Percentiles rank a stretch among this genome's conserved stretches.
These are phyloP conservation scores for Globisporangium radiosum DNA, from an alignment of 352 stramenopile genomes.

Conservation along the genomic window DNA sequence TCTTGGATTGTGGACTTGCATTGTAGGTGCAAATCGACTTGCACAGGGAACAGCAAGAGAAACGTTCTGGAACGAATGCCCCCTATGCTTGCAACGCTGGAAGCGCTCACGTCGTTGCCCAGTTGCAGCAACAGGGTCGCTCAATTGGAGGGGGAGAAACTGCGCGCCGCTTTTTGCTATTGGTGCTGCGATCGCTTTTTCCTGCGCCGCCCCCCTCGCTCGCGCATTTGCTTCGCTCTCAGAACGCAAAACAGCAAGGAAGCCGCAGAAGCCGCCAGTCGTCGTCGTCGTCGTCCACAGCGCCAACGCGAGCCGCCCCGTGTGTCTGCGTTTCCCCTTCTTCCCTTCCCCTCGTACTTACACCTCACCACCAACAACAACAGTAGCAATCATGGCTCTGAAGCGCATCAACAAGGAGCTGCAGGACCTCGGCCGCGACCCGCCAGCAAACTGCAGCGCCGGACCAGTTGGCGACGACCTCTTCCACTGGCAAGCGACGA, in stretches of 20 bases:
- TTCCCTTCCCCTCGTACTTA: background rate
- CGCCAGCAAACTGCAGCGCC: constrained; percentile 97
- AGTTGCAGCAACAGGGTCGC: background rate
- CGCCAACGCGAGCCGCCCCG: too few species aligned
- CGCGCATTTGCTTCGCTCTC: constrained; percentile 8
- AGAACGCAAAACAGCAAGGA: constrained; percentile 23
- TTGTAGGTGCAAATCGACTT: background rate
- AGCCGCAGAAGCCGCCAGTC: constrained; percentile 17
- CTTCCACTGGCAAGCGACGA: constrained; percentile 96
- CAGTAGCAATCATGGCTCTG: constrained; percentile 68
- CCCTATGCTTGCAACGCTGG: background rate
- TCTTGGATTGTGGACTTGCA: too few species aligned
- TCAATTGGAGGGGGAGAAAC: constrained; percentile 14
- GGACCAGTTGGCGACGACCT: constrained; percentile 97
- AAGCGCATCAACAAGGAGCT: constrained; percentile 97
- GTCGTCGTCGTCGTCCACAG: background rate
- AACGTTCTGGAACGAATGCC: constrained; percentile 9
- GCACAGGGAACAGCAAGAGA: background rate
- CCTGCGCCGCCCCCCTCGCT: background rate
- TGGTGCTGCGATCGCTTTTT: background rate
- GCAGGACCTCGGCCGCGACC: constrained; percentile 92
- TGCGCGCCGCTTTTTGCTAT: too few species aligned
- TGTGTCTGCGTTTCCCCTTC: background rate
- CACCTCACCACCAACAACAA: background rate
- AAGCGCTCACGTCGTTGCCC: too few species aligned